Evolutionary conservation across 257 asterid species (phyloP).

Genomic region (Nicotiana noctiflora): DNA sequence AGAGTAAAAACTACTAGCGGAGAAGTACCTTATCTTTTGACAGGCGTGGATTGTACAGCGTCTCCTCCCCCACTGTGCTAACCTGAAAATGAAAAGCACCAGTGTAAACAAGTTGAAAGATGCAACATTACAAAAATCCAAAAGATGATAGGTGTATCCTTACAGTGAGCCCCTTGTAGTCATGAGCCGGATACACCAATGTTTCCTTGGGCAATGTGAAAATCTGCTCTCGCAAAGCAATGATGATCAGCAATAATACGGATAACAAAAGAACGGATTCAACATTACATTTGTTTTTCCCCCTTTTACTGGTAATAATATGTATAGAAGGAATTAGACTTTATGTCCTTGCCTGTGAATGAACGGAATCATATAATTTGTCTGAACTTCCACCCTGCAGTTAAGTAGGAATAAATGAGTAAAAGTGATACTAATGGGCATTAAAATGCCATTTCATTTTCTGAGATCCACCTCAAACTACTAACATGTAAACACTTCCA

Average conservation of each 20-base stretch:
- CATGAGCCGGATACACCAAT: slow-evolving; percentile 85
- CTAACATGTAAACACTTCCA: neutral
- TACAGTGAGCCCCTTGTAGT: slow-evolving; percentile 92
- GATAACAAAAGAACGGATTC: neutral
- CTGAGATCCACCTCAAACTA: neutral
- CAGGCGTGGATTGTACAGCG: slow-evolving; percentile 71
- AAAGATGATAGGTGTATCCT: slow-evolving; percentile 14
- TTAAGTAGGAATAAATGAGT: slow-evolving; percentile 1
- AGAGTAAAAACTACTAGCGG: neutral
- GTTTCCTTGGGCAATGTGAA: slow-evolving; percentile 86
- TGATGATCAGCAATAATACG: neutral
- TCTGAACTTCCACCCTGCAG: slow-evolving; percentile 96
- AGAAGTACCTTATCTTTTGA: slow-evolving; percentile 72
- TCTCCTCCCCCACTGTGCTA: slow-evolving; percentile 87
- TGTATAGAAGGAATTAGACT: neutral
- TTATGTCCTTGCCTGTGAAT: slow-evolving; percentile 65
- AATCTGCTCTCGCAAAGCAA: slow-evolving; percentile 37
- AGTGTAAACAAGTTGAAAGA: neutral
- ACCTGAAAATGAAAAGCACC: slow-evolving; percentile 33
- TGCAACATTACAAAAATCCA: neutral
- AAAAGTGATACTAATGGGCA: neutral
- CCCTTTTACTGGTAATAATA: neutral
- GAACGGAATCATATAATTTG: slow-evolving; percentile 78
- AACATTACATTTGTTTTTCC: neutral
- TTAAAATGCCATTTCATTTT: neutral